Percentiles rank a stretch among this genome's conserved stretches.
Evolutionary conservation across 1,284 basidiomycete species (phyloP).

Genomic region (Irpex sp.): DNA sequence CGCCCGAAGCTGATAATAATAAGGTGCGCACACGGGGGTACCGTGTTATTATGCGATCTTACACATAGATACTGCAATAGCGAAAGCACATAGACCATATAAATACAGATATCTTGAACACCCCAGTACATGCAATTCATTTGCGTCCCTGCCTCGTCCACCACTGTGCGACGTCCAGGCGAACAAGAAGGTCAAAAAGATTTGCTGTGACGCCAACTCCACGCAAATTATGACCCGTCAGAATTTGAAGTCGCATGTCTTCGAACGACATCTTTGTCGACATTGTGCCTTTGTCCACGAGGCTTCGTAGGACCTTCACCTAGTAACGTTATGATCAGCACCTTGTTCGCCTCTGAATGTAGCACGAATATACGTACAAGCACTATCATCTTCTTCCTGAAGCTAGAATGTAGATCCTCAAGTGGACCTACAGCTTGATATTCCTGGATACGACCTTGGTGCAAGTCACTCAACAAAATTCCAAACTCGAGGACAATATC

Average conservation of each 20-base stretch:
- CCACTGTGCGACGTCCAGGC: conserved; percentile 25
- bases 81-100: no score
- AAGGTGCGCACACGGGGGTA: no score
- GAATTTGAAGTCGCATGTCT: conserved; percentile 22
- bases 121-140: background rate
- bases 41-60: no score
- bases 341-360: background rate
- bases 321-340: background rate
- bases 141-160: conserved; percentile 11
- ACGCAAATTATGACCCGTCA: conserved; percentile 16
- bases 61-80: no score
- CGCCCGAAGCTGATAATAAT: no score
- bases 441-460: conserved; percentile 50
- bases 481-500: conserved; percentile 71
- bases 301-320: background rate
- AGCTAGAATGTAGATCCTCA: conserved; percentile 50
- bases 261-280: conserved; percentile 23
- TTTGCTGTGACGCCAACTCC: conserved; percentile 28
- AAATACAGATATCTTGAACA: no score
- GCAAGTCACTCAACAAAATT: conserved; percentile 62
- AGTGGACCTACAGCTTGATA: conserved; percentile 56
- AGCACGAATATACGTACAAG: conserved; percentile 45
- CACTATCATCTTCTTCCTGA: conserved; percentile 38
- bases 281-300: conserved; percentile 24
- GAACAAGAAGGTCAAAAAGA: conserved; percentile 24